A percentile compares a stretch with the other conserved stretches of the same genome.
These are phyloP conservation scores for Ceratocystis eucalypticola DNA, from an alignment of 2,329 filamentous ascomycete species.

Conservation along the genomic window DNA sequence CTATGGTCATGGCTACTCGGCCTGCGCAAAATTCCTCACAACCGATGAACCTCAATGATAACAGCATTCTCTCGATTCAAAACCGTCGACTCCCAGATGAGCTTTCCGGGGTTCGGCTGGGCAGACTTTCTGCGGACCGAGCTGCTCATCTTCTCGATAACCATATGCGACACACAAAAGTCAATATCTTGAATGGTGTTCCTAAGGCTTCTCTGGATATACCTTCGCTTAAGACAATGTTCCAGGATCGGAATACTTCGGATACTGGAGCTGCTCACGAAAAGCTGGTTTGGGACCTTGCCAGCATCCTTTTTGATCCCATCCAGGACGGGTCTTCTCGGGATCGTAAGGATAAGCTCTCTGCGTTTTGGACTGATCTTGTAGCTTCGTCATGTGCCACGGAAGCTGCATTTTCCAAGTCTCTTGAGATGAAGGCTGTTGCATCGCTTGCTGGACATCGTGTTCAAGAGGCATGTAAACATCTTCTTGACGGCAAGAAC, in stretches of 20 bases:
- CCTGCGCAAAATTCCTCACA: conserved; percentile 19
- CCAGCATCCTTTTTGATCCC: conserved; percentile 77
- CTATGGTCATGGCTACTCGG: conserved; percentile 45
- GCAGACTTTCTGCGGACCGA: conserved; percentile 46
- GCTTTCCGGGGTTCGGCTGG: conserved; percentile 50
- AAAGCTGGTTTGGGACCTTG: conserved; percentile 69
- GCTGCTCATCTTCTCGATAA: conserved; percentile 40
- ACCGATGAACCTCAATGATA: not conserved
- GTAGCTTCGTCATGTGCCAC: conserved; percentile 46
- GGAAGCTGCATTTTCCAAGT: conserved; percentile 44
- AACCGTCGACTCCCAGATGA: conserved; percentile 49
- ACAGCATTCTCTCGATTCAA: conserved; percentile 31
- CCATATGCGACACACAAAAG: conserved; percentile 42
- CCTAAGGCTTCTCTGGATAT: conserved; percentile 43
- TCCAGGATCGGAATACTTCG: conserved; percentile 31
- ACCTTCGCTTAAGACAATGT: conserved; percentile 28
- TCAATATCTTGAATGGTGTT: conserved; percentile 41
- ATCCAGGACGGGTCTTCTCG: conserved; percentile 23
- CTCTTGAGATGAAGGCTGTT: conserved; percentile 71
- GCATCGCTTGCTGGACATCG: conserved; percentile 66
- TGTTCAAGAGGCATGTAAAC: conserved; percentile 68
- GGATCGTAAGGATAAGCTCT: conserved; percentile 51
- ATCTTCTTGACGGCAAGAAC: conserved; percentile 61
- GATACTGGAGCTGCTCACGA: conserved; percentile 45
- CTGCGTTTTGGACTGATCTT: conserved; percentile 51